Evolutionary conservation across 2,329 filamentous ascomycete species (phyloP).

Genomic region (Colletotrichum camelliae): DNA sequence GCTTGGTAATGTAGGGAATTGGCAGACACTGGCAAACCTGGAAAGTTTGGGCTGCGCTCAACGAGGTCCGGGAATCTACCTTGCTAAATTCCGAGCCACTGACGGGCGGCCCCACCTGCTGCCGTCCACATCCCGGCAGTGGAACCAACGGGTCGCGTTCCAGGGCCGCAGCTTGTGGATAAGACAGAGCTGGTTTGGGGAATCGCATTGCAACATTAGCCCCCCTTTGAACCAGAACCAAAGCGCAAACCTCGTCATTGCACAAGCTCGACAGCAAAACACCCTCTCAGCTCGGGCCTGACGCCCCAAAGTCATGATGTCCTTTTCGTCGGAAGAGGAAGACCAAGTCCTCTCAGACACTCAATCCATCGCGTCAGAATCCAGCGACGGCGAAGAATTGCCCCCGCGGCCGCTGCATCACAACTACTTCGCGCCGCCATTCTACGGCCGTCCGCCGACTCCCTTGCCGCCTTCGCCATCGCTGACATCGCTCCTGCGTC

Average conservation of each 20-base stretch:
- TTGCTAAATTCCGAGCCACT: neutral
- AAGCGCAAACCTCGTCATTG: neutral
- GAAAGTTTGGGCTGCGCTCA: neutral
- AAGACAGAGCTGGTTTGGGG: neutral
- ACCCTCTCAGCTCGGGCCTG: neutral
- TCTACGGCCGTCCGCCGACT: conserved; percentile 96
- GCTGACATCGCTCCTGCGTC: conserved; percentile 87
- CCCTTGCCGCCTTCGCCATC: conserved; percentile 92
- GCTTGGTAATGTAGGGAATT: neutral
- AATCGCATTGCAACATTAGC: neutral
- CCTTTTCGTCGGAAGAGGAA: conserved; percentile 23
- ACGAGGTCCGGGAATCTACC: neutral
- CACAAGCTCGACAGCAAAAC: neutral
- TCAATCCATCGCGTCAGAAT: conserved; percentile 13
- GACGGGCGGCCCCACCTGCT: neutral
- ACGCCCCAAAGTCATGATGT: conserved; percentile 7
- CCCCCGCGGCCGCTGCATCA: conserved; percentile 53
- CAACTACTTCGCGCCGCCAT: conserved; percentile 77
- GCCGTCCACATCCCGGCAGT: conserved; percentile 5
- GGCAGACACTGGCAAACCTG: neutral
- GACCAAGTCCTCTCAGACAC: conserved; percentile 21
- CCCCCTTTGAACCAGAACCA: neutral
- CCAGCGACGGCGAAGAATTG: conserved; percentile 31
- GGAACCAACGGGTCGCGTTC: neutral
- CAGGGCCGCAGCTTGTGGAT: neutral